A percentile compares a stretch with the other conserved stretches of the same genome.
These are phyloP conservation scores for Penicillium coprophilum DNA, from an alignment of 495 filamentous ascomycete species.

Conservation along the genomic window DNA sequence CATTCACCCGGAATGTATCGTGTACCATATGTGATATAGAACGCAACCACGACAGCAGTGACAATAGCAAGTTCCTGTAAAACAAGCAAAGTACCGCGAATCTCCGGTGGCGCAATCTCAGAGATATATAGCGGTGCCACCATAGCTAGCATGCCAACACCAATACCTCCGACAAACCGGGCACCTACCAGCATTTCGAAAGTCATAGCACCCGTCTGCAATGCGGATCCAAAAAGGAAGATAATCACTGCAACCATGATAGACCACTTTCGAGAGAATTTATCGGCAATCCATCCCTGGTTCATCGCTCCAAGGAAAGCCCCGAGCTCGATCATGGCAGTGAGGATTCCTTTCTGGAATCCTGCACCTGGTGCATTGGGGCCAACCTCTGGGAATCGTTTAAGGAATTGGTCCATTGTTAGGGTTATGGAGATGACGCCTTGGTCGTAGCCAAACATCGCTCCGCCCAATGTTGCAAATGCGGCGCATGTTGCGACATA, in stretches of 20 bases:
- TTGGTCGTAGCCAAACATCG: slow-evolving; percentile 56
- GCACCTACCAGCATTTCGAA: slow-evolving; percentile 64
- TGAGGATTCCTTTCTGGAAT: slow-evolving; percentile 56
- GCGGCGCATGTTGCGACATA: slow-evolving; percentile 50
- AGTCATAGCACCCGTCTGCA: slow-evolving; percentile 53
- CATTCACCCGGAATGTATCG: slow-evolving; percentile 43
- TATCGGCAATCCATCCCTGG: slow-evolving; percentile 57
- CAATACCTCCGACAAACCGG: slow-evolving; percentile 65
- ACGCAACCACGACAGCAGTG: slow-evolving; percentile 11
- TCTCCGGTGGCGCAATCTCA: slow-evolving; percentile 72
- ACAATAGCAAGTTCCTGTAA: slow-evolving; percentile 73
- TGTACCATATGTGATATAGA: slow-evolving; percentile 60
- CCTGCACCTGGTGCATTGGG: slow-evolving; percentile 41
- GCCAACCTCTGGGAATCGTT: slow-evolving; percentile 43
- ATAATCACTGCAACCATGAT: slow-evolving; percentile 53
- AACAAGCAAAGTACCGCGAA: slow-evolving; percentile 70
- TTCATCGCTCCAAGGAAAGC: slow-evolving; percentile 54
- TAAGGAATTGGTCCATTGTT: slow-evolving; percentile 54
- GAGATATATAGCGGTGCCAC: slow-evolving; percentile 73
- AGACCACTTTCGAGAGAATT: slow-evolving; percentile 53
- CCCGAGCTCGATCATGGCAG: slow-evolving; percentile 58
- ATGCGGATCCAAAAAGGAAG: slow-evolving; percentile 49
- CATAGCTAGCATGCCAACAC: slow-evolving; percentile 70
- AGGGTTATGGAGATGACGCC: slow-evolving; percentile 53
- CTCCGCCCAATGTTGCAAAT: slow-evolving; percentile 50